Percentiles rank a stretch among this genome's conserved stretches.
Conservation (phyloP, 2,329 filamentous ascomycete species). For the Colletotrichum somersetense region DNA sequence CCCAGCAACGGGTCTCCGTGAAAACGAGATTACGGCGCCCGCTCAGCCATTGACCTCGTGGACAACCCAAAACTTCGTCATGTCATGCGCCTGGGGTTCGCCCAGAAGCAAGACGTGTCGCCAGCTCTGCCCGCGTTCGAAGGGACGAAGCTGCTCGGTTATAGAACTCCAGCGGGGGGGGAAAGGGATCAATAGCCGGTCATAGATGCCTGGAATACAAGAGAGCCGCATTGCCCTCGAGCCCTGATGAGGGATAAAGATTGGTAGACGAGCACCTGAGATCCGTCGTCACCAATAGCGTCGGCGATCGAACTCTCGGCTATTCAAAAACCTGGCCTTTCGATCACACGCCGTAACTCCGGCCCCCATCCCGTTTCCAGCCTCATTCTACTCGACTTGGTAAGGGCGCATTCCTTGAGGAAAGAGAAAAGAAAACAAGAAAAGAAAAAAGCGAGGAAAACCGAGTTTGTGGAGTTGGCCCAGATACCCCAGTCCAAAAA, state of each 20-base stretch:
- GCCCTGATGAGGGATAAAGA: too few relatives aligned
- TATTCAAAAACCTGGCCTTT: conserved; percentile 28
- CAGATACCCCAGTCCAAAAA: conserved; percentile 13
- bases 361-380: conserved; percentile 13
- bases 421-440: background rate
- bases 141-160: background rate
- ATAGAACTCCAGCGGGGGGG: too few relatives aligned
- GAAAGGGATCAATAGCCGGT: background rate
- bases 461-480: background rate
- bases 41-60: conserved; percentile 3
- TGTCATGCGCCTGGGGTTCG: background rate
- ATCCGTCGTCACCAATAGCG: conserved; percentile 26
- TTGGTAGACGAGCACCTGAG: background rate
- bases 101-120: too few relatives aligned
- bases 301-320: conserved; percentile 36
- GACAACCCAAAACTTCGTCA: too few relatives aligned
- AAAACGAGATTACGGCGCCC: background rate
- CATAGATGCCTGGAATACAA: conserved; percentile 1
- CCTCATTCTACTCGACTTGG: background rate
- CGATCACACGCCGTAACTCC: conserved; percentile 8
- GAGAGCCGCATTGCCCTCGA: background rate
- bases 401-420: background rate
- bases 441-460: background rate
- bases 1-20: background rate
- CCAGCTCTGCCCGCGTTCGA: background rate